Evolutionary conservation across 345 rosid species (phyloP), one percentile per base, ranked within the genome.

Genomic region (Pistacia atlantica): DNA sequence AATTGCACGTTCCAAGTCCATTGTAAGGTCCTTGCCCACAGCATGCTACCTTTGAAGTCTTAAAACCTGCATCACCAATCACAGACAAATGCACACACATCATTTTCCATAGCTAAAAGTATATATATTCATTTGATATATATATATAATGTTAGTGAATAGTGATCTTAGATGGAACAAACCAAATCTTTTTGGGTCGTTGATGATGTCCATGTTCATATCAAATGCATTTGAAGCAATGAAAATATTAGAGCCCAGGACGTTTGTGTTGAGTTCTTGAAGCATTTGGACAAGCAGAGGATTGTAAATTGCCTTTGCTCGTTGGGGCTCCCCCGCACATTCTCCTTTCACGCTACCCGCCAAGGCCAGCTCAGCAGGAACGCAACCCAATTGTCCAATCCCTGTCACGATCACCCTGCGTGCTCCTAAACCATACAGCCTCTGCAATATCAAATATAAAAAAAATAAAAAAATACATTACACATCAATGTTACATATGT

Each of bases 11-110:
- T 59, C 98, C 97, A 4, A 93, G 73, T 60, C 98, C 98, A 77
- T 95, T 95, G 72, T 82, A 88, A 0, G 91, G 97, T 22, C 98
- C 98, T 82, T 95, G 98, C 2, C 98, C 98, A 37, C 98, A 95
- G 54, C 98, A 93, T 4, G 98, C 98, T 42, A 87, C 73, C 72
- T 90, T 86, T 0, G 98, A 88, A 25, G 95, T 90, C 38, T 61
- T 74, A 82, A 93, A 93, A 69, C 98, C 98, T 92, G 86, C 79
- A 35, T 4, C 71, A 35, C 8, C 58, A 37, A 49, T 67, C 12
- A 49, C 7, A 68, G 3, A 68, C 10, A 66, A 45, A n/a, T 13
- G 25, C 25, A 42, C 8, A 20, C 9, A 4, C 8, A 4, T 5
- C 16, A 11, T n/a, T 16, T 31, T 31, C 33, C 33, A 31, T 31